These are phyloP conservation scores for Dipteronia dyeriana DNA, from an alignment of 345 rosid species.

Conservation along the genomic window DNA sequence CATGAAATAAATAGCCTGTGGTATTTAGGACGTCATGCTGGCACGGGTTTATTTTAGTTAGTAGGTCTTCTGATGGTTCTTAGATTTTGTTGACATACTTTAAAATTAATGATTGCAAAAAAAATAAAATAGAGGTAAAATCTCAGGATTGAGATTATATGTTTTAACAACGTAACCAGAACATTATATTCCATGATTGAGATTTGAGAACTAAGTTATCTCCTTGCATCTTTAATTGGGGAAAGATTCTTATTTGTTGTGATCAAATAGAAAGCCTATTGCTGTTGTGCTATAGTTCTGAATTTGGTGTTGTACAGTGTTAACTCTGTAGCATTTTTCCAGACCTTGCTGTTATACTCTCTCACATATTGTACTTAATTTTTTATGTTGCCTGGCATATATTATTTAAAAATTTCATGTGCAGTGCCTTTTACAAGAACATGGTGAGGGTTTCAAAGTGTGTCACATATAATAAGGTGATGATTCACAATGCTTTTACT, in stretches of 20 bases:
- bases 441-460: conserved; percentile 88
- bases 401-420: conserved; percentile 16
- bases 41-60: neutral
- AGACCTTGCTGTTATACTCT: neutral
- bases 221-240: neutral
- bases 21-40: neutral
- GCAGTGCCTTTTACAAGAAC: conserved; percentile 84
- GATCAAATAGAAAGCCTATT: neutral
- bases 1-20: neutral
- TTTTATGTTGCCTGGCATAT: neutral
- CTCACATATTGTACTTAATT: neutral
- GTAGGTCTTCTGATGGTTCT: neutral
- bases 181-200: neutral
- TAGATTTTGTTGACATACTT: neutral
- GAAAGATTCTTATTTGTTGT: neutral
- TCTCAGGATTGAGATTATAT: neutral
- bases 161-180: neutral
- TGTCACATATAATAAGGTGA: conserved; percentile 84
- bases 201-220: neutral
- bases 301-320: neutral
- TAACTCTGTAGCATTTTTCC: neutral
- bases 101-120: neutral
- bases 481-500: neutral
- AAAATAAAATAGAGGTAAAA: neutral
- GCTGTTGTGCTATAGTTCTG: neutral